Conservation (phyloP, 805 yeast genomes). For the Sugiyamaella marilandica region DNA sequence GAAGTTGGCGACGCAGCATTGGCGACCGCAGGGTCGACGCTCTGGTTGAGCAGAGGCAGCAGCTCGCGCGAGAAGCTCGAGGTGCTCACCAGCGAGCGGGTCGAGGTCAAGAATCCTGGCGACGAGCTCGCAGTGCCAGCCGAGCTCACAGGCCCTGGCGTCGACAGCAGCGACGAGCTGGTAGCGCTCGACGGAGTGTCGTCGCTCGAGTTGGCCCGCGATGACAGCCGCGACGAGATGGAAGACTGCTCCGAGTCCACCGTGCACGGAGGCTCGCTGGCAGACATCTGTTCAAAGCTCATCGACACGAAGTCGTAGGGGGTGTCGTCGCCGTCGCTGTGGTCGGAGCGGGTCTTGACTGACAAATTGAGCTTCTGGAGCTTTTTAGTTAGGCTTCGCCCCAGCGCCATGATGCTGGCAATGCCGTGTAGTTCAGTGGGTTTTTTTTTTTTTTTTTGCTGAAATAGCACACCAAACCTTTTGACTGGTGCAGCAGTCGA, state of each 20-base stretch:
- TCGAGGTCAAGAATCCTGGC: neutral
- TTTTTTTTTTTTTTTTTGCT: too few species aligned
- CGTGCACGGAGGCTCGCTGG: slow-evolving; percentile 2
- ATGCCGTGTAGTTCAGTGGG: too few species aligned
- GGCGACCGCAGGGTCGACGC: neutral
- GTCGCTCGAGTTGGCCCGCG: slow-evolving; percentile 4
- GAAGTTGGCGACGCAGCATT: neutral
- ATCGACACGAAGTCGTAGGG: slow-evolving; percentile 21
- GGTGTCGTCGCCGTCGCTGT: neutral
- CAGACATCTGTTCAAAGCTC: slow-evolving; percentile 18
- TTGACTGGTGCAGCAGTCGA: too few species aligned
- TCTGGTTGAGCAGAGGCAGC: slow-evolving; percentile 12
- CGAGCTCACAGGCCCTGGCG: slow-evolving; percentile 4
- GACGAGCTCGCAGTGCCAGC: slow-evolving; percentile 5
- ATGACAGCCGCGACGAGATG: slow-evolving; percentile 6
- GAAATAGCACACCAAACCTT: too few species aligned
- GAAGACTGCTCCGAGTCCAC: slow-evolving; percentile 9
- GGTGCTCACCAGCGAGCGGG: slow-evolving; percentile 1
- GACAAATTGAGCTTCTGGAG: slow-evolving; percentile 16
- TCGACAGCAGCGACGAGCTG: slow-evolving; percentile 3
- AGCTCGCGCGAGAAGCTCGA: slow-evolving; percentile 10
- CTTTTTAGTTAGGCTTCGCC: slow-evolving; percentile 19
- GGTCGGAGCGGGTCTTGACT: neutral
- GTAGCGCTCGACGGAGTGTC: neutral
- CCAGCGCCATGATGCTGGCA: slow-evolving; percentile 17